Evolutionary conservation across 805 yeast species (phyloP).

Genomic region (Hanseniaspora lindneri): DNA sequence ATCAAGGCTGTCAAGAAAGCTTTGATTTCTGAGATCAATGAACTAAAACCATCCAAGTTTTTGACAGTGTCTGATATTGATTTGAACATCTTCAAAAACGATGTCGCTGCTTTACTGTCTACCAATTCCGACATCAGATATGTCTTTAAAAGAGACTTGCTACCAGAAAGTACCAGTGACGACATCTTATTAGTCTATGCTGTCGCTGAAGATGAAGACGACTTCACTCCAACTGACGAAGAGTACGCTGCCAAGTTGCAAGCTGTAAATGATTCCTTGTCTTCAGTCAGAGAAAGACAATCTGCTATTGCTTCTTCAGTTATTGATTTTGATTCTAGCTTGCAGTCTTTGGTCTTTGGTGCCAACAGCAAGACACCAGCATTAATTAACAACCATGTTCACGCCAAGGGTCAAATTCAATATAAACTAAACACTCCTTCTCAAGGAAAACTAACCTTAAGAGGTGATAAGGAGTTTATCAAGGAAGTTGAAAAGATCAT

Average conservation of each 20-base stretch:
- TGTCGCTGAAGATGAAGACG: constrained; percentile 37
- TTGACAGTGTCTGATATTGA: constrained; percentile 52
- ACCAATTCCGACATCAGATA: constrained; percentile 36
- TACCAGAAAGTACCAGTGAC: constrained; percentile 31
- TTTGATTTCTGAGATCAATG: constrained; percentile 62
- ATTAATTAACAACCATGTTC: constrained; percentile 30
- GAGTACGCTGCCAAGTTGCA: constrained; percentile 48
- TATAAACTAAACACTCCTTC: constrained; percentile 40
- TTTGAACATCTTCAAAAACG: constrained; percentile 29
- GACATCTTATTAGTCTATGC: constrained; percentile 1
- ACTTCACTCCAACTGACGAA: constrained; percentile 57
- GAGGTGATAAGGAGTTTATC: constrained; percentile 61
- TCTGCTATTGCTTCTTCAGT: constrained; percentile 39
- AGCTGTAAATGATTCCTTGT: constrained; percentile 42
- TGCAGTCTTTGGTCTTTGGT: constrained; percentile 37
- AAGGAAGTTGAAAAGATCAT: constrained; percentile 30
- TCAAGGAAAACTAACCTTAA: constrained; percentile 47
- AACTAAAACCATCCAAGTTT: constrained; percentile 55
- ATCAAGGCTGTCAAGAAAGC: constrained; percentile 56
- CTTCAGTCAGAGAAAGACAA: constrained; percentile 48
- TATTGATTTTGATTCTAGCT: constrained; percentile 40
- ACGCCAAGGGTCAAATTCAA: constrained; percentile 28
- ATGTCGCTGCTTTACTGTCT: constrained; percentile 23
- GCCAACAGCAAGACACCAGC: constrained; percentile 19
- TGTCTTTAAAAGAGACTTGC: constrained; percentile 41